Conservation (phyloP, 2,329 filamentous ascomycete genomes). For the Cordyceps fumosorosea region DNA sequence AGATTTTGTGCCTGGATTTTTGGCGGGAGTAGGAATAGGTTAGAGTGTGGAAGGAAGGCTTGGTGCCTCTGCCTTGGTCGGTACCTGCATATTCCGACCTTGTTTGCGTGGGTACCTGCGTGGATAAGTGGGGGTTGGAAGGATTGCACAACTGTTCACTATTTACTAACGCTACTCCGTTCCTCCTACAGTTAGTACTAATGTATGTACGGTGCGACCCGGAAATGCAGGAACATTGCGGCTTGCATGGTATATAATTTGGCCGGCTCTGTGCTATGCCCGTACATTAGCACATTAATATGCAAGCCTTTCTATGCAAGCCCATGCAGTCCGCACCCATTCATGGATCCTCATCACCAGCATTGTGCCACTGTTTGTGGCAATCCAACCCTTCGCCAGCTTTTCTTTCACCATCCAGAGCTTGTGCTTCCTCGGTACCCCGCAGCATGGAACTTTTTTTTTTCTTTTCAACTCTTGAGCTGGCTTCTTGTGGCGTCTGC, state of each 20-base stretch:
- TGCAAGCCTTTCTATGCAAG: not conserved
- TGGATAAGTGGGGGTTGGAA: not conserved
- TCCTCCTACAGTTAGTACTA: too few species aligned
- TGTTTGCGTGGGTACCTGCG: conserved; percentile 8
- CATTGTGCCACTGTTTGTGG: not conserved
- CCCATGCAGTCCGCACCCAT: not conserved
- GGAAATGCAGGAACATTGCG: not conserved
- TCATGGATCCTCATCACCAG: not conserved
- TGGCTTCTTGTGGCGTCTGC: not conserved
- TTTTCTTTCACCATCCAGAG: not conserved
- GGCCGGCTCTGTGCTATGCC: not conserved
- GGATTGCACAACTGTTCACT: not conserved
- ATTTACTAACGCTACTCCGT: not conserved
- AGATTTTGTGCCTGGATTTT: not conserved
- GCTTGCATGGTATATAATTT: not conserved
- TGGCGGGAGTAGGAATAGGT: not conserved
- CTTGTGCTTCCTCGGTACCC: not conserved
- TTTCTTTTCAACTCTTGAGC: not conserved
- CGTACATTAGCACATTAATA: too few species aligned
- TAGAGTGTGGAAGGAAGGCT: not conserved
- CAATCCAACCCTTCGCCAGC: not conserved
- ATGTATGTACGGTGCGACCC: not conserved
- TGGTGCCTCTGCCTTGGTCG: not conserved
- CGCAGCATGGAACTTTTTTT: not conserved
- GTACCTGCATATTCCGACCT: conserved; percentile 5